Base-by-base conservation (phyloP, 257 asterid species). In the Rauvolfia tetraphylla region DNA sequence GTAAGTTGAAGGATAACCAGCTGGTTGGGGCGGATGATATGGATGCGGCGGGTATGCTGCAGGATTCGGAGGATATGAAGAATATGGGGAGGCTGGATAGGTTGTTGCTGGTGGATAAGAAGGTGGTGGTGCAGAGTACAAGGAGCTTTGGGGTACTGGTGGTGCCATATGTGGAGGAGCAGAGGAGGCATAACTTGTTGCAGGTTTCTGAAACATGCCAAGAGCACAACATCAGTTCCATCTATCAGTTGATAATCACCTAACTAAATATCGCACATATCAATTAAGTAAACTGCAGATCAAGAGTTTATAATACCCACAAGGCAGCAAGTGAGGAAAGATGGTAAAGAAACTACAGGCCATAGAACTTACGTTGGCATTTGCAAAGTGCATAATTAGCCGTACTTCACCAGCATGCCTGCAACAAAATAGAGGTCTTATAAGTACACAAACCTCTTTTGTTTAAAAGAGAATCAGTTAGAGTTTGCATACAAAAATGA, bases 351-450 rank as follows among this genome's bases (percentile, higher is more conserved):
- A 65, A 70, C 36, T 18, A 73, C 29, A 13, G 81, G 53, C 18
- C 25, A 69, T 56, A 58, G 72, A 68, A 79, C 92, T 89, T 85
- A 89, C 97, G 71, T 75, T 82, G 82, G 93, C 92, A 75, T 86
- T 86, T 38, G 96, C 77, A 83, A 86, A 90, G 87, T 93, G 96
- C 95, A 95, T 83, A 81, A 95, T 93, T 77, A 95, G 71, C 70
- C 95, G 89, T 72, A 95, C 87, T 86, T 93, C 97, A 68, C 99
- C 99, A 4, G 97, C 96, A 82, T 89, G 80, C 90, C 99, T 95
- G 84, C 41, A 75, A 58, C 65, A 73, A 76, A 79, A 71, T 8
- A 56, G 29, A 41, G 14, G n/a, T 53, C 33, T 29, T 36, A 27
- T 10, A n/a, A 27, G 22, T 4, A 33, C 12, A 49, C 44, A 49